Evolutionary conservation across 2,329 filamentous ascomycete genomes (phyloP).

Genomic region (Sporothrix brunneoviolacea): DNA sequence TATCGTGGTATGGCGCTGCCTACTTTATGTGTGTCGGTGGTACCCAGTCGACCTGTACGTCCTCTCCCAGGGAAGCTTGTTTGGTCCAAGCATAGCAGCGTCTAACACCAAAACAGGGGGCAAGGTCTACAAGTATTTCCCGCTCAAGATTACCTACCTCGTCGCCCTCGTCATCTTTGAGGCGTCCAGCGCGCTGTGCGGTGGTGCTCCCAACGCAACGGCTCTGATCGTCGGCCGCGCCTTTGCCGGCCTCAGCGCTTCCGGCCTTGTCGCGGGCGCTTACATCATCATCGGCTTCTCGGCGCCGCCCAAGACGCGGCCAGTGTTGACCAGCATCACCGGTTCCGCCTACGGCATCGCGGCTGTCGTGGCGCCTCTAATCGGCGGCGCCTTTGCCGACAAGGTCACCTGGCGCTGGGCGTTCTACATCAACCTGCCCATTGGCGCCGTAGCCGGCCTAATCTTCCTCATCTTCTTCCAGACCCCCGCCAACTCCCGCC

Average conservation of each 20-base stretch:
- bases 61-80: too few species aligned
- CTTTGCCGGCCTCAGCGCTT: slow-evolving; percentile 38
- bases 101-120: slow-evolving; percentile 29
- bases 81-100: too few species aligned
- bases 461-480: slow-evolving; percentile 28
- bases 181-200: slow-evolving; percentile 45
- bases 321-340: slow-evolving; percentile 23
- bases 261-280: slow-evolving; percentile 31
- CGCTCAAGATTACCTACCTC: slow-evolving; percentile 40
- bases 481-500: slow-evolving; percentile 28
- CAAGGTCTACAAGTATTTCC: slow-evolving; percentile 45
- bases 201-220: slow-evolving; percentile 38
- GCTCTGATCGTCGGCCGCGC: slow-evolving; percentile 46
- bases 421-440: slow-evolving; percentile 26
- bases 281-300: slow-evolving; percentile 34
- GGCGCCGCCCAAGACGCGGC: slow-evolving; percentile 18
- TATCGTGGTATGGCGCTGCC: slow-evolving; percentile 6
- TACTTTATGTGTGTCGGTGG: slow-evolving; percentile 30
- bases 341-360: slow-evolving; percentile 21
- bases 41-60: slow-evolving; percentile 30
- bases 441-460: slow-evolving; percentile 22
- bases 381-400: slow-evolving; percentile 22
- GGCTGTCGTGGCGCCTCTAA: slow-evolving; percentile 22
- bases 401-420: slow-evolving; percentile 23
- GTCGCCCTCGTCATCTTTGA: slow-evolving; percentile 44